A percentile compares a stretch with the other conserved stretches of the same genome.
phyloP scores from a whole-genome alignment of 202 grass and related monocot species.

The Cymbopogon flexuosus region DNA sequence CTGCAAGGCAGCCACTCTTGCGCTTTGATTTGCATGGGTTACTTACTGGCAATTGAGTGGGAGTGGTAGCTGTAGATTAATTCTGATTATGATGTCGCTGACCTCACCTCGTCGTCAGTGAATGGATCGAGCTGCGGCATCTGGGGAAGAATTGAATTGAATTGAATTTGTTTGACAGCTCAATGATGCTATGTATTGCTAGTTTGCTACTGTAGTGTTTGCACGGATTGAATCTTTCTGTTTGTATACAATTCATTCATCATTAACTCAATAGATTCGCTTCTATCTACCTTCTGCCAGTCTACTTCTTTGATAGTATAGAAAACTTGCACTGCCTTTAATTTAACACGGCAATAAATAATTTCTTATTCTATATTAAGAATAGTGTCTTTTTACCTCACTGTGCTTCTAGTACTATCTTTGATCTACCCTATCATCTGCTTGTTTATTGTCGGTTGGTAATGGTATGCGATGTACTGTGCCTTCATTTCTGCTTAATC shows the following conservation, averaged over 20 bases:
- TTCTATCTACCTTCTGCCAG: background rate
- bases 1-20: background rate
- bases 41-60: background rate
- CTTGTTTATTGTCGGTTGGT: conserved; percentile 5
- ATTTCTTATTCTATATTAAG: background rate
- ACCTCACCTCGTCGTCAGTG: background rate
- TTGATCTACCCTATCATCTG: conserved; percentile 10
- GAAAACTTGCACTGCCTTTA: background rate
- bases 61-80: background rate
- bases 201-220: background rate
- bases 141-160: background rate
- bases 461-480: background rate
- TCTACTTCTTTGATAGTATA: background rate
- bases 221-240: background rate
- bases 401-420: background rate
- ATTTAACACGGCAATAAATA: background rate
- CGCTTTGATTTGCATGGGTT: background rate
- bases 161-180: background rate
- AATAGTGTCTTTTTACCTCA: background rate
- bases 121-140: background rate
- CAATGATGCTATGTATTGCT: background rate
- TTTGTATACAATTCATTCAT: background rate
- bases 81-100: background rate
- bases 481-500: conserved; percentile 15
- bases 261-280: conserved; percentile 5